These are phyloP conservation scores for Musa schizocarpa DNA, from an alignment of 176 grass and related monocot genomes.

Conservation along the genomic window DNA sequence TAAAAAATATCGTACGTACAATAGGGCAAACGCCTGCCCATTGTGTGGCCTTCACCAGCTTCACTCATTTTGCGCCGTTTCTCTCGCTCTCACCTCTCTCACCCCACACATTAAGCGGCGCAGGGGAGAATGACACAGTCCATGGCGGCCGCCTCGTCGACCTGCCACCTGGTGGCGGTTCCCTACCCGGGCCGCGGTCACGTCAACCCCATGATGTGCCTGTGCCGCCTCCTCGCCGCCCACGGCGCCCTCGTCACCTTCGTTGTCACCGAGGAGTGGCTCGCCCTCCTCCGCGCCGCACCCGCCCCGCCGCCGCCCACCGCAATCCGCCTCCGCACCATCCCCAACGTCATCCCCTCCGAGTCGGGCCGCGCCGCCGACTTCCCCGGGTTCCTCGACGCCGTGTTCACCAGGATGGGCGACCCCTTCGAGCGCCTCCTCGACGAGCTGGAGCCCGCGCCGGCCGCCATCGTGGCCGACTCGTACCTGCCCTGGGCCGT, in stretches of 20 bases:
- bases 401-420: conserved; percentile 14
- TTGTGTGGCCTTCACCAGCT: too few relatives aligned
- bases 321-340: conserved; percentile 36
- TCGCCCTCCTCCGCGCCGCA: conserved; percentile 26
- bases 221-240: conserved; percentile 39
- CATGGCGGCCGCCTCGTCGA: not conserved
- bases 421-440: conserved; percentile 12
- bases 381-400: conserved; percentile 11
- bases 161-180: conserved; percentile 47
- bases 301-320: not conserved
- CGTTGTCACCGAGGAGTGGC: conserved; percentile 67
- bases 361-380: conserved; percentile 44
- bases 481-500: conserved; percentile 28
- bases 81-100: too few relatives aligned
- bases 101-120: too few relatives aligned
- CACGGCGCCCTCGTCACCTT: conserved; percentile 38
- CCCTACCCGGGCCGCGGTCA: conserved; percentile 61
- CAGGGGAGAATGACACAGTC: not conserved
- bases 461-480: conserved; percentile 17
- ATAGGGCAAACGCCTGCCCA: too few relatives aligned
- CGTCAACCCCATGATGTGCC: conserved; percentile 58
- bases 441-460: not conserved
- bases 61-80: too few relatives aligned
- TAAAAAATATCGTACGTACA: too few relatives aligned
- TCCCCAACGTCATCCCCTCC: conserved; percentile 67